These are phyloP conservation scores for Mrakia blollopis DNA, from an alignment of 768 basidiomycete species.

Conservation along the genomic window DNA sequence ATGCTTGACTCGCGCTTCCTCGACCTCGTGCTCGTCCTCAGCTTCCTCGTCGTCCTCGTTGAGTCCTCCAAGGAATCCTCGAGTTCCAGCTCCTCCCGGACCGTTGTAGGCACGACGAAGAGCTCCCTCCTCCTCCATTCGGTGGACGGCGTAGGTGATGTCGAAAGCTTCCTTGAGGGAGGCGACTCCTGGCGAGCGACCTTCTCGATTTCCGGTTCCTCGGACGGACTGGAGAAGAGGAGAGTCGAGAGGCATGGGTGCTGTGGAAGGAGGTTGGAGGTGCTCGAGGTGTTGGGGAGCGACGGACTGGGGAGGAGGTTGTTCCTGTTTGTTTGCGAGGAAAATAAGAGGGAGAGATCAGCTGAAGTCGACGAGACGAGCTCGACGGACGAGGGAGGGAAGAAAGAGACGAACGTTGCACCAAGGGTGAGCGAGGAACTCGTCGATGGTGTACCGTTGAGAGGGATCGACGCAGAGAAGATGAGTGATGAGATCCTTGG, in stretches of 20 bases:
- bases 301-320: conserved; percentile 22
- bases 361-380: too few relatives aligned
- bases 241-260: conserved; percentile 59
- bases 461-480: conserved; percentile 92
- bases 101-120: conserved; percentile 75
- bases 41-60: conserved; percentile 87
- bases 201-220: conserved; percentile 63
- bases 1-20: conserved; percentile 51
- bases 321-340: conserved; percentile 36
- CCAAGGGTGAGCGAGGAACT: conserved; percentile 96
- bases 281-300: conserved; percentile 19
- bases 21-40: conserved; percentile 51
- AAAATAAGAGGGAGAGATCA: conserved; percentile 27
- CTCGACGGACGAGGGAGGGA: too few relatives aligned
- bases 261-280: conserved; percentile 37
- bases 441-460: conserved; percentile 94
- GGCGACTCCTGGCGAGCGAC: conserved; percentile 84
- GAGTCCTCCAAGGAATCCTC: conserved; percentile 73
- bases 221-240: conserved; percentile 77
- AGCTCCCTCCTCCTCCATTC: conserved; percentile 98
- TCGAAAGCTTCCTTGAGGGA: conserved; percentile 97
- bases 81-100: conserved; percentile 67
- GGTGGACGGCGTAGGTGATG: conserved; percentile 95
- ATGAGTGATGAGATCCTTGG: conserved; percentile 92
- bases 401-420: conserved; percentile 52